Conservation (phyloP, 345 rosid genomes). For the Eucalyptus coolabah region DNA sequence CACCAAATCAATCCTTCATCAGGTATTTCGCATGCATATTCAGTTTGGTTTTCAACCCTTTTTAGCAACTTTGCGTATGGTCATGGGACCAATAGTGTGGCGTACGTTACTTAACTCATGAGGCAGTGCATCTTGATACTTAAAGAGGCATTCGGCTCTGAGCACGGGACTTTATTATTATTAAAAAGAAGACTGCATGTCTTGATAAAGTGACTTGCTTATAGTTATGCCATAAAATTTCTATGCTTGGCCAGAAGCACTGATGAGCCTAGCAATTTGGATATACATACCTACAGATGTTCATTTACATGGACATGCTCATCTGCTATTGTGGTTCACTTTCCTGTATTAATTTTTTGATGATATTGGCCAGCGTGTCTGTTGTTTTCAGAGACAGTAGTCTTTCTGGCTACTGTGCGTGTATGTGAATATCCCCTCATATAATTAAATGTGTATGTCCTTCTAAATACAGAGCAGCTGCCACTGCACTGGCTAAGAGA, state of each 20-base stretch:
- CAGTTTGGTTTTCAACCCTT: neutral
- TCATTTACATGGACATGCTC: neutral
- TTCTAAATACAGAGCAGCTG: constrained; percentile 38
- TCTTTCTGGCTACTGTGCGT: neutral
- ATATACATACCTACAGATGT: neutral
- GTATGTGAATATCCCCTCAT: neutral
- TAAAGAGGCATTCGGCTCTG: neutral
- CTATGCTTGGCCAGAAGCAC: neutral
- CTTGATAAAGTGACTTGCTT: neutral
- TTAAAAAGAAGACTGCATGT: neutral
- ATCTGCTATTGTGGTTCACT: neutral
- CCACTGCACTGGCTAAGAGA: constrained; percentile 32
- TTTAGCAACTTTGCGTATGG: neutral
- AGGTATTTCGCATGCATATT: neutral
- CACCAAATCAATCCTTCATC: no score
- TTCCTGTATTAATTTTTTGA: neutral
- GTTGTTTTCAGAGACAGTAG: neutral
- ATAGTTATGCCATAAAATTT: neutral
- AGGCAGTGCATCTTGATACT: neutral
- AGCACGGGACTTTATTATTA: neutral
- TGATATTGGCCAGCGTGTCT: neutral
- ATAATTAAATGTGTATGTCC: neutral
- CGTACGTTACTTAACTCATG: neutral
- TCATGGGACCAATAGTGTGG: neutral
- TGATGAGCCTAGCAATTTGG: neutral